Base-by-base conservation (phyloP, 2,329 filamentous ascomycete species). In the Fusarium kyushuense region DNA sequence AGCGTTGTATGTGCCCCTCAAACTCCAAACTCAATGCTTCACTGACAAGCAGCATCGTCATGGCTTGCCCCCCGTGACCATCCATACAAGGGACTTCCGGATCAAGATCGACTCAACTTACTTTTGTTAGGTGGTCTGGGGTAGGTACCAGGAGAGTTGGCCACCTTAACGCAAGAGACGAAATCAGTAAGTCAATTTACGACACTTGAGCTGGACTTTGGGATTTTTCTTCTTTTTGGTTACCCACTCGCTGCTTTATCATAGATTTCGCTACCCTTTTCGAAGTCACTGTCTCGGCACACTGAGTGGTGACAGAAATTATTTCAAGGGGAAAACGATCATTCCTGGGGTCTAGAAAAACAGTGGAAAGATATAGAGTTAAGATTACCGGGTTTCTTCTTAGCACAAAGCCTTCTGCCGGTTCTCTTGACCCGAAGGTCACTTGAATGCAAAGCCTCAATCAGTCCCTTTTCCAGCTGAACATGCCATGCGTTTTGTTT, bases 1-100 rank as follows among this genome's bases (percentile, higher is more conserved):
- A 42, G 19, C 14, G 17, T n/a, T 27, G 30, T 38, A 29, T 51
- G 32, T 32, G n/a, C 51, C 36, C 36, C 29, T 45, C 51, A 32
- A 32, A 51, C 27, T 45, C 33, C 51, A 32, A 32, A 51, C 27
- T 45, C 51, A 33, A 25, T 45, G 38, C n/a, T 14, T 10, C 30
- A 58, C 40, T 47, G 59, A 52, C 61, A 58, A 56, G 52, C 43
- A 56, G 19, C 30, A 59, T 54, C 67, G 67, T 70, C 67, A 70
- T 70, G 35, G 63, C 60, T 60, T 70, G 52, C 47, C 43, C 54
- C 65, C 65, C 65, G 65, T 69, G 65, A 54, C 51, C 38, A 40
- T 52, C 45, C 42, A 69, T 54, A 54, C 54, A 65, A 70, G 54
- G 63, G 54, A 67, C 54, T 66, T 45, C 54, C 38, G 57, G 63